Evolutionary conservation across 345 rosid genomes (phyloP), one percentile per base, ranked within the genome.

Genomic region (Xanthoceras sorbifolium): DNA sequence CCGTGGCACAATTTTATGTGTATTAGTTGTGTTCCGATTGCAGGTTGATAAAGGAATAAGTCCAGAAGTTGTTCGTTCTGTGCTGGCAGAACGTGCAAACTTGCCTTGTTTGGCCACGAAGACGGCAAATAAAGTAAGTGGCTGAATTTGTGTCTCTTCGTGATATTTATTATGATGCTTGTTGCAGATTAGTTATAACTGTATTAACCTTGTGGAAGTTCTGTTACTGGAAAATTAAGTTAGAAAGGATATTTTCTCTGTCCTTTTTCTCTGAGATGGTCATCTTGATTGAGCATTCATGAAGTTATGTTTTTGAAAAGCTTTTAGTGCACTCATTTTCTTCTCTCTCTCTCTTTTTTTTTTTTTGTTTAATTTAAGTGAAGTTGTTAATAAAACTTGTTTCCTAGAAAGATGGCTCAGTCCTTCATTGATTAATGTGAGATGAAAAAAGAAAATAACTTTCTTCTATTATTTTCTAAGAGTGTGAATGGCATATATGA

Each of bases 41-140:
- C 83, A 95, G 99, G 91, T 95, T 80, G 99, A 95, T 52, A 90
- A 82, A 82, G 97, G 91, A 77, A 80, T 90, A 79, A 88, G 87
- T 85, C 88, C 96, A 64, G 97, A 95, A 86, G 86, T 93, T 46
- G 97, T 95, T 72, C 94, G 98, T 73, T 89, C 98, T 79, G 88
- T 91, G 81, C 93, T 93, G 40, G 83, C 91, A 69, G 97, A 95
- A 83, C 97, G 96, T 67, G 94, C 88, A 59, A 88, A 84, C 64
- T 55, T 84, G 69, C 98, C 99, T 80, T 89, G 89, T 89, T 90
- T 95, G 18, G 99, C 99, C 15, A 91, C 97, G 50, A 89, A 84
- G 67, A 92, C 98, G 20, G 96, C 92, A 71, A 77, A 78, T 69
- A 85, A 89, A 87, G 99, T 95, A 84, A 86, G 83, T 79, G 80